Evolutionary conservation across 768 basidiomycete species (phyloP), one percentile per base, ranked within the genome.

Genomic region (Tulasnella calospora): DNA sequence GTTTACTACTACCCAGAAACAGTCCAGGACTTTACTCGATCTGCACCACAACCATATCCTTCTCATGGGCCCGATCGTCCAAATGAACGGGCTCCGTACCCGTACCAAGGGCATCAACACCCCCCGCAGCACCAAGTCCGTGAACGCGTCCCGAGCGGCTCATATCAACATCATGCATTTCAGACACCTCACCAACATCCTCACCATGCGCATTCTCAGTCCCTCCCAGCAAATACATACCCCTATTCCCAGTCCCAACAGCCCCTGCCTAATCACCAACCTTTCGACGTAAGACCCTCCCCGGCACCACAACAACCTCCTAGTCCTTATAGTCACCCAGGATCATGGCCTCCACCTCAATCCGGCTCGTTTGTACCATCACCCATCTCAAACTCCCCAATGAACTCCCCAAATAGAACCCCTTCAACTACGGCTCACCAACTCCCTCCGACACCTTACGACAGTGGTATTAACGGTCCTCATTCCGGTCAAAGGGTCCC

Each of bases 1-100:
- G 77, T 78, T 5, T 78, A 78, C 70, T 78, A 72, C 41, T 47
- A 71, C 55, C 77, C 77, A 17, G 77, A 78, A 67, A 78, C 77
- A 12, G 70, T 78, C 27, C 61, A 71, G 33, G 69, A 33, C 35
- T 72, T 70, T 41, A 46, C 71, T 19, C 47, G 15, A 72, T 40
- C 61, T 15, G 41, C 77, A 71, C 69, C 67, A 19, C 67, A 61
- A 38, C 13, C 75, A 7, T 57, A 76, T 33, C 74, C 46, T 33
- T 36, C 74, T 75, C 74, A 47, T 12, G 21, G 21, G n/a, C 5
- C 47, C 23, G 46, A 75, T 27, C 55, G 38, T 27, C 36, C 36
- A 30, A 57, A 38, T 55, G 33, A 75, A 12, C 74, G 36, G 9
- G n/a, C 74, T 35, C 47, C 74, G 27, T 47, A 57, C 21, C 74